Evolutionary conservation across 768 basidiomycete genomes (phyloP).

Genomic region (Cantharellus anzutake): DNA sequence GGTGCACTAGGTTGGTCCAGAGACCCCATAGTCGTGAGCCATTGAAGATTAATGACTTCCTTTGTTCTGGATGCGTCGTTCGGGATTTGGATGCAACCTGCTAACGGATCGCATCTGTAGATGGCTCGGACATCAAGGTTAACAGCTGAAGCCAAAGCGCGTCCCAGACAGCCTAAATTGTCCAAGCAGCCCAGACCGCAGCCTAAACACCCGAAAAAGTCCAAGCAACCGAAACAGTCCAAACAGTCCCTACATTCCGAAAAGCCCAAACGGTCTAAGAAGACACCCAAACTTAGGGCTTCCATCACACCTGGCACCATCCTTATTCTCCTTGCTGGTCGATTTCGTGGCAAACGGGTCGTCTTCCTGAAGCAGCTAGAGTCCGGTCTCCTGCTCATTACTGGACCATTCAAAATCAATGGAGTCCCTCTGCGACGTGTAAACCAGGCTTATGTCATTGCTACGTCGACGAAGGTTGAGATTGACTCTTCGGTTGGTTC

Average conservation of each 20-base stretch:
- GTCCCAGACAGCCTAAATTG: too few species aligned
- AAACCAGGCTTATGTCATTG: slow-evolving; percentile 97
- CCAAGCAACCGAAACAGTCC: slow-evolving; percentile 13
- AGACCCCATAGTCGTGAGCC: too few species aligned
- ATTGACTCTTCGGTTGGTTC: slow-evolving; percentile 50
- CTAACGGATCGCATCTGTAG: too few species aligned
- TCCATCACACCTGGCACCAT: slow-evolving; percentile 89
- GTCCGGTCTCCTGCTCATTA: slow-evolving; percentile 83
- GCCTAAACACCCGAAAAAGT: too few species aligned
- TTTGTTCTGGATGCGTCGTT: too few species aligned
- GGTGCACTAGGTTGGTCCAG: too few species aligned
- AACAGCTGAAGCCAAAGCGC: too few species aligned
- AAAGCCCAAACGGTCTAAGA: slow-evolving; percentile 74
- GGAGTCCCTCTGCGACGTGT: slow-evolving; percentile 96
- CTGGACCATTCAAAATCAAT: slow-evolving; percentile 95
- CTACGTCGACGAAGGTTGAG: slow-evolving; percentile 89
- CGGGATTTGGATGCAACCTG: too few species aligned
- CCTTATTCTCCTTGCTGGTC: slow-evolving; percentile 90
- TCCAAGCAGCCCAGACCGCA: too few species aligned
- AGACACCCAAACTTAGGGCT: slow-evolving; percentile 59
- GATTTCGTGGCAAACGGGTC: slow-evolving; percentile 95
- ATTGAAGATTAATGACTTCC: too few species aligned
- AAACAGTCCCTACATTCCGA: slow-evolving; percentile 86
- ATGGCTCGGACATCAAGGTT: too few species aligned
- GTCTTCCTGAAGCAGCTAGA: slow-evolving; percentile 94